A percentile compares a stretch with the other conserved stretches of the same genome.
phyloP scores from a whole-genome alignment of 2,329 filamentous ascomycete species.

The Westerdykella sp. region DNA sequence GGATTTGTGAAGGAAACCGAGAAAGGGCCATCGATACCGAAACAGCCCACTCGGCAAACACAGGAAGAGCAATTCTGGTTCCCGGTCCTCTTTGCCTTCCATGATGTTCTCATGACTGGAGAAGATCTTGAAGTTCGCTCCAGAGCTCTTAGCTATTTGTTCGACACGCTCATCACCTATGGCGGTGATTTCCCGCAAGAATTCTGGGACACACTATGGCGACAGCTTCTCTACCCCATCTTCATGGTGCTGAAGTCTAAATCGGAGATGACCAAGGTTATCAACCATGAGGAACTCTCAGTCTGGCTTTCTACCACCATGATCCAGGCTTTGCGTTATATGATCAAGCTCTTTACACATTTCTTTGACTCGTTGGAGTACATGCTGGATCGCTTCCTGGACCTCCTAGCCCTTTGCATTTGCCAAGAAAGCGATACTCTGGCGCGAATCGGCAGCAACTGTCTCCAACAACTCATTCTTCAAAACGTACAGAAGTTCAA shows the following conservation, averaged over 20 bases:
- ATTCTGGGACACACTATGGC: constrained; percentile 98
- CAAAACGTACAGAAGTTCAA: constrained; percentile 94
- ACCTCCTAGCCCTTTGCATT: constrained; percentile 90
- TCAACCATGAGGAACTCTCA: constrained; percentile 93
- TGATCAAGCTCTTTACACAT: constrained; percentile 98
- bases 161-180: constrained; percentile 84
- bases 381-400: constrained; percentile 96
- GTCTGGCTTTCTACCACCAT: constrained; percentile 99
- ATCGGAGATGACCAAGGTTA: constrained; percentile 90
- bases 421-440: constrained; percentile 99
- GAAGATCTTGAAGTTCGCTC: constrained; percentile 95
- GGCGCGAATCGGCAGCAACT: constrained; percentile 95
- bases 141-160: constrained; percentile 86
- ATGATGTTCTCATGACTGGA: constrained; percentile 98
- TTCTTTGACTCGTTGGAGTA: constrained; percentile 95
- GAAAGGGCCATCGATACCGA: constrained; percentile 48
- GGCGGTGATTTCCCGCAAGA: constrained; percentile 86
- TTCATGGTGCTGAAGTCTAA: constrained; percentile 97
- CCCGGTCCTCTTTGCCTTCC: constrained; percentile 94
- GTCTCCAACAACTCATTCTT: constrained; percentile 89
- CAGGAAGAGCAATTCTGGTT: constrained; percentile 99
- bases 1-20: constrained; percentile 46
- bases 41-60: constrained; percentile 70
- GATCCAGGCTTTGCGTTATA: constrained; percentile 96
- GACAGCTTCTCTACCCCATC: constrained; percentile 93